Base-by-base conservation (phyloP, 1,284 basidiomycete species). In the Puccinia coronata region DNA sequence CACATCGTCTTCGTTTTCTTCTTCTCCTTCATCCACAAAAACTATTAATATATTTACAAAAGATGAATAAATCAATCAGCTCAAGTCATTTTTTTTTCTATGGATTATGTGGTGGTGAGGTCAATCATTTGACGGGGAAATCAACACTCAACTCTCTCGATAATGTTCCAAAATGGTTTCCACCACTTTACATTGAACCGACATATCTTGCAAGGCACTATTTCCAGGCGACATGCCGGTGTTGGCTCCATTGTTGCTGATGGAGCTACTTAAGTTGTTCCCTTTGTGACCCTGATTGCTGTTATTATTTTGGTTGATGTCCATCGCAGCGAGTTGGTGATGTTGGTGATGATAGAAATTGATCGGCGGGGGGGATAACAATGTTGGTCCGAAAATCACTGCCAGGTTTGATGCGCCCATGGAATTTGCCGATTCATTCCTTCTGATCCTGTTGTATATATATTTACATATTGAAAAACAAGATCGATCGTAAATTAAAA, bases 301-400 rank as follows among this genome's bases (percentile, higher is more conserved):
- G 25, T n/a, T 47, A 31, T 69, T 69, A 69, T 49, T 69, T 25
- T 47, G 67, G n/a, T 14, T 47, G 25, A 12, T 28, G 1, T 72
- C 49, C 11, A 51, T 34, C 85, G 86, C 20, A 85, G 86, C 80
- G 47, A 41, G 47, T 67, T 55, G 41, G 53, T 55, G 63, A 23
- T 28, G 55, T 70, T 59, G 18, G 31, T 41, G 53, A 49, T 39
- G n/a, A 16, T 41, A 43, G 34, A 79, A 34, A 74, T 87, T 86
- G 80, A 86, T 87, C 31, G 88, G 87, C 34, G 88, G 89, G 12
- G 88, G 87, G 36, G 93, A 92, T 84, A 97, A 92, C 51, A 99
- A 87, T 6, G 96, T 98, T 12, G 96, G 96, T 0, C 97, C 96
- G 87, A 99, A 99, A 12, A 99, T 95, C 84, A 99, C 98, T 8